Percentiles rank a stretch among this genome's conserved stretches.
These are phyloP conservation scores for Avena eriantha DNA, from an alignment of 176 grass and related monocot species.

Conservation along the genomic window DNA sequence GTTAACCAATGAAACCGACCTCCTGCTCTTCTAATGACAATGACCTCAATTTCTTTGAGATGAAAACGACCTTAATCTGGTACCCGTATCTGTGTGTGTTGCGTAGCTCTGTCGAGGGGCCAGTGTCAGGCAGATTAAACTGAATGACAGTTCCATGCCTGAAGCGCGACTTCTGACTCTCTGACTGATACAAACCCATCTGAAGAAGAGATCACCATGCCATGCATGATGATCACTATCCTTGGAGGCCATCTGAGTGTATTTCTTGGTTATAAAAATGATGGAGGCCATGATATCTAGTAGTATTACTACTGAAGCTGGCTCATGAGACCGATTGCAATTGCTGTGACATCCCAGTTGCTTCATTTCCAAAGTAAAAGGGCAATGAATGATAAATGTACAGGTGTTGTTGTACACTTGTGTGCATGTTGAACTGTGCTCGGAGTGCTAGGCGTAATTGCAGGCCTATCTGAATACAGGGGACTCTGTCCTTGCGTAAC, in stretches of 20 bases:
- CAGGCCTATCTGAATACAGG: not conserved
- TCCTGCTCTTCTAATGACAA: not conserved
- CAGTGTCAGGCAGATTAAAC: not conserved
- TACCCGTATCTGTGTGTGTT: not conserved
- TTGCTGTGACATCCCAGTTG: not conserved
- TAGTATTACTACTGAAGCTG: not conserved
- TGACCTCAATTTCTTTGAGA: not conserved
- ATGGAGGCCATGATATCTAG: not conserved
- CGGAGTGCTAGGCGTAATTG: not conserved
- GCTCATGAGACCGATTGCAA: not conserved
- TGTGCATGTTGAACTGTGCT: not conserved
- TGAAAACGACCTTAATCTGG: not conserved
- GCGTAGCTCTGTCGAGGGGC: not conserved
- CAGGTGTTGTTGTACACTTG: not conserved
- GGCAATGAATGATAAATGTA: not conserved
- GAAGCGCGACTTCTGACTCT: not conserved
- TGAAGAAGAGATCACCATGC: not conserved
- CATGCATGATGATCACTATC: not conserved
- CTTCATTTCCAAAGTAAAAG: not conserved
- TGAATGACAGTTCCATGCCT: not conserved
- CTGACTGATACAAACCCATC: not conserved
- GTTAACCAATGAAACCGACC: not conserved
- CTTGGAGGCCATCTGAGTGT: not conserved
- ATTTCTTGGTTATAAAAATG: not conserved
- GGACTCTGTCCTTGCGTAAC: constrained; percentile 51